phyloP scores from a whole-genome alignment of 805 yeast genomes.

The Pichia membranifaciens region DNA sequence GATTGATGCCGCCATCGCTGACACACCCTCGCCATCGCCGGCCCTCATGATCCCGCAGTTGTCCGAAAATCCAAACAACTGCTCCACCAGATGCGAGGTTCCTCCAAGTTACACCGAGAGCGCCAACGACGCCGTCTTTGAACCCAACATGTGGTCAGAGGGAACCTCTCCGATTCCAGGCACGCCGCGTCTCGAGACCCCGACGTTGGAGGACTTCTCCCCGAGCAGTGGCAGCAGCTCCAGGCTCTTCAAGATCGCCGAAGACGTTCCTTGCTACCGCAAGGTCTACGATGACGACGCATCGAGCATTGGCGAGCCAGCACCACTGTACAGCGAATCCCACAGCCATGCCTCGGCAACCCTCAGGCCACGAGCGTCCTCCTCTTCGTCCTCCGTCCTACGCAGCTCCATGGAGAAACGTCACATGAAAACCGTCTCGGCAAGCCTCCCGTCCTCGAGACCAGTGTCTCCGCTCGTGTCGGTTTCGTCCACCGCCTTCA shows the following conservation, averaged over 20 bases:
- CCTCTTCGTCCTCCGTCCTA: neutral
- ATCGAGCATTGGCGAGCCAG: slow-evolving; percentile 19
- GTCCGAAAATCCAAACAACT: slow-evolving; percentile 19
- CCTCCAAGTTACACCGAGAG: slow-evolving; percentile 26
- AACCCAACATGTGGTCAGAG: slow-evolving; percentile 12
- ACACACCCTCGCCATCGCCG: neutral
- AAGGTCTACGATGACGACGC: slow-evolving; percentile 27
- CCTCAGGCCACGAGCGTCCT: neutral
- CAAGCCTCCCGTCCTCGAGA: neutral
- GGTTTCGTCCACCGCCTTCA: neutral
- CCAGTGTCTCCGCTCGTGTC: neutral
- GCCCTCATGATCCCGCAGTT: neutral
- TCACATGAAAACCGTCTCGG: neutral
- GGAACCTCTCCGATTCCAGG: neutral
- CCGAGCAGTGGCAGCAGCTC: neutral
- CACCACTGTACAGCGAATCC: slow-evolving; percentile 22
- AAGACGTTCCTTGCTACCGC: slow-evolving; percentile 24
- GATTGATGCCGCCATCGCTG: neutral
- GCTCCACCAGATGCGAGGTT: slow-evolving; percentile 5
- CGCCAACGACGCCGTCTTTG: slow-evolving; percentile 18
- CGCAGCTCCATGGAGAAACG: neutral
- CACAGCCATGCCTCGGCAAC: neutral
- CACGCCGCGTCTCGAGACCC: neutral
- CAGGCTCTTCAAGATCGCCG: neutral
- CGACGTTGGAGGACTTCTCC: neutral